Conservation (phyloP, 805 yeast species). For the Trichomonascus vanleenenianus region DNA sequence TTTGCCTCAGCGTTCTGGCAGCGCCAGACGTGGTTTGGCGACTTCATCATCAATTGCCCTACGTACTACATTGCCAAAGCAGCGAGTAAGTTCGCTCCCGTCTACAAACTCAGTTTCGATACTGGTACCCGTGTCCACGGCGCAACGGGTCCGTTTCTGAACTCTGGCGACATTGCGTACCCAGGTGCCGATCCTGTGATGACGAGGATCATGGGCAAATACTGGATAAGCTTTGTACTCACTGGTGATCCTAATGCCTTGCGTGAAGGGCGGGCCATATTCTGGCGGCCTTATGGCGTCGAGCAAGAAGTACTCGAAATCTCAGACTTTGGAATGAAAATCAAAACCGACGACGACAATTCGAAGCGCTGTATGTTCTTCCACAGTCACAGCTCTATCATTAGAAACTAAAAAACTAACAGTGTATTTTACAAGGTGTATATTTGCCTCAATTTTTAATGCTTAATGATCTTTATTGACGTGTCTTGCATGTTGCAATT, state of each 20-base stretch:
- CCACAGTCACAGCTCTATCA: too few relatives aligned
- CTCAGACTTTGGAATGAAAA: too few relatives aligned
- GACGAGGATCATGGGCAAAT: background rate
- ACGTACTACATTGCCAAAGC: slow-evolving; percentile 8
- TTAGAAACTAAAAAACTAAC: too few relatives aligned
- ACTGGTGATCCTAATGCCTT: background rate
- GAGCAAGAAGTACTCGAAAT: too few relatives aligned
- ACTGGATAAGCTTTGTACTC: slow-evolving; percentile 1
- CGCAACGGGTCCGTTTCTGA: background rate
- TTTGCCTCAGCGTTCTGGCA: slow-evolving; percentile 8
- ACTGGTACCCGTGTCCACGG: background rate
- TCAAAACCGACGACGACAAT: too few relatives aligned
- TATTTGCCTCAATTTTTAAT: too few relatives aligned
- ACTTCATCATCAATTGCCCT: slow-evolving; percentile 12
- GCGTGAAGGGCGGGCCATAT: background rate
- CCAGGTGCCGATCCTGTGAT: background rate
- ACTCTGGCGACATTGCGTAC: background rate
- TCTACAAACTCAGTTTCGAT: background rate
- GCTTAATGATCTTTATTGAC: too few relatives aligned
- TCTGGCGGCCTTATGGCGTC: background rate
- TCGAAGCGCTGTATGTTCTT: too few relatives aligned
- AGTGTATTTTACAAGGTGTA: too few relatives aligned
- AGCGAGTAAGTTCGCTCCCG: background rate
- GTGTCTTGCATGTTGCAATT: too few relatives aligned
- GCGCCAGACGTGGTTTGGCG: slow-evolving; percentile 11